These are phyloP conservation scores for Evernia prunastri DNA, from an alignment of 495 filamentous ascomycete species.

Conservation along the genomic window DNA sequence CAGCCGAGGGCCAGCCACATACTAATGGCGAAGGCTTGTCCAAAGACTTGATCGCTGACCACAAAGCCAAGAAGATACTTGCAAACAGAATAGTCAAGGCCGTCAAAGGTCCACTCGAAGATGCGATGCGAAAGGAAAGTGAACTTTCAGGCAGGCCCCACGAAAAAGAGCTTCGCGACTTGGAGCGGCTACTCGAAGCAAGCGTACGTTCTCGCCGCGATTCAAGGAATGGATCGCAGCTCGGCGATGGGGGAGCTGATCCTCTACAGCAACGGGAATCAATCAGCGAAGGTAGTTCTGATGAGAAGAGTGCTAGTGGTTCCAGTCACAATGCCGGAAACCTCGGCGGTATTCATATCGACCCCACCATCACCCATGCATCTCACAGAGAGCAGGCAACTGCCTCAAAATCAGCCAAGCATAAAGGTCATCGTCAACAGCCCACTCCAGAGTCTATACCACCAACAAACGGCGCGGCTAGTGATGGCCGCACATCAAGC, in stretches of 20 bases:
- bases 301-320: not conserved
- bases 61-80: slow-evolving; percentile 59
- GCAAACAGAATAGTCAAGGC: slow-evolving; percentile 80
- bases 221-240: slow-evolving; percentile 24
- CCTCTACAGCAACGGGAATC: not conserved
- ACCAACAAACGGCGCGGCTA: slow-evolving; percentile 4
- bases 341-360: not conserved
- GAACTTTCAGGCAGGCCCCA: slow-evolving; percentile 64
- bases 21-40: slow-evolving; percentile 44
- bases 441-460: slow-evolving; percentile 16
- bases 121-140: slow-evolving; percentile 69
- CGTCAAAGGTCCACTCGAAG: slow-evolving; percentile 69
- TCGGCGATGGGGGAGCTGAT: slow-evolving; percentile 2
- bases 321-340: not conserved
- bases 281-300: slow-evolving; percentile 1
- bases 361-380: slow-evolving; percentile 4
- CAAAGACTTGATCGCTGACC: slow-evolving; percentile 51
- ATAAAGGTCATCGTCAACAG: slow-evolving; percentile 16
- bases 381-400: slow-evolving; percentile 7
- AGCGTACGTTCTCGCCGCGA: slow-evolving; percentile 44
- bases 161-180: slow-evolving; percentile 62
- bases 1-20: slow-evolving; percentile 46
- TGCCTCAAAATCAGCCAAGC: slow-evolving; percentile 1
- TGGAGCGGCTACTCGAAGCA: slow-evolving; percentile 64
- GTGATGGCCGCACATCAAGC: slow-evolving; percentile 15